Conservation (phyloP, 1,284 basidiomycete species). For the Agroathelia rolfsii region DNA sequence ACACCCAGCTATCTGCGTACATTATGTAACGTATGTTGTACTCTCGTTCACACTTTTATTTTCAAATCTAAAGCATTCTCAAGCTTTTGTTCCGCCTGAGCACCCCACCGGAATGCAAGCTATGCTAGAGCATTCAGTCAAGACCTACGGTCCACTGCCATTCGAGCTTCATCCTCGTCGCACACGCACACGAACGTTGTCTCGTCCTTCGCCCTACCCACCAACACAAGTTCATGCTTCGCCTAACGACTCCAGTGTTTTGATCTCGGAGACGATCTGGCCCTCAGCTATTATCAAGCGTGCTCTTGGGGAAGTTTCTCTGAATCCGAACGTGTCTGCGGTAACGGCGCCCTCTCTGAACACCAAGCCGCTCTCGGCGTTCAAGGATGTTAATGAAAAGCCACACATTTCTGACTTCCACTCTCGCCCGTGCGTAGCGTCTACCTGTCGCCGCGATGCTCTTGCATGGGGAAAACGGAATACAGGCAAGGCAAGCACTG, state of each 20-base stretch:
- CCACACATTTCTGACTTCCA: slow-evolving; percentile 32
- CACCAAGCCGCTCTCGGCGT: slow-evolving; percentile 33
- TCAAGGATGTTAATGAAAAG: too few species aligned
- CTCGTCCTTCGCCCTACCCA: slow-evolving; percentile 68
- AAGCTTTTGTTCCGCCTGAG: slow-evolving; percentile 63
- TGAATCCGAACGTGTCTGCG: slow-evolving; percentile 30
- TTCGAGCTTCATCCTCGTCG: slow-evolving; percentile 53
- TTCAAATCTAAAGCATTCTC: slow-evolving; percentile 7
- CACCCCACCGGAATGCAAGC: slow-evolving; percentile 60
- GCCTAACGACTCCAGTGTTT: too few species aligned
- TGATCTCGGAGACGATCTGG: too few species aligned
- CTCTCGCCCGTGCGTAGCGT: slow-evolving; percentile 42
- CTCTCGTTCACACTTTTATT: slow-evolving; percentile 2
- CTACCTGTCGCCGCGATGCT: slow-evolving; percentile 42
- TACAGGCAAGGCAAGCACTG: slow-evolving; percentile 28
- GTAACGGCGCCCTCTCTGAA: slow-evolving; percentile 28
- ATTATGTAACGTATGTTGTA: slow-evolving; percentile 56
- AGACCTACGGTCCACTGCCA: slow-evolving; percentile 59
- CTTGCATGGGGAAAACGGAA: slow-evolving; percentile 56
- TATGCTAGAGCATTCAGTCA: slow-evolving; percentile 60
- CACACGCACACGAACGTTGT: slow-evolving; percentile 53
- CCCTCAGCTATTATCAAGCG: slow-evolving; percentile 9
- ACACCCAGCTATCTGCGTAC: slow-evolving; percentile 65
- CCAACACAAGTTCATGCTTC: slow-evolving; percentile 15
- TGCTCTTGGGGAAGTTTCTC: slow-evolving; percentile 21